Conservation (phyloP, 306 rosid species). For the Lotus japonicus region DNA sequence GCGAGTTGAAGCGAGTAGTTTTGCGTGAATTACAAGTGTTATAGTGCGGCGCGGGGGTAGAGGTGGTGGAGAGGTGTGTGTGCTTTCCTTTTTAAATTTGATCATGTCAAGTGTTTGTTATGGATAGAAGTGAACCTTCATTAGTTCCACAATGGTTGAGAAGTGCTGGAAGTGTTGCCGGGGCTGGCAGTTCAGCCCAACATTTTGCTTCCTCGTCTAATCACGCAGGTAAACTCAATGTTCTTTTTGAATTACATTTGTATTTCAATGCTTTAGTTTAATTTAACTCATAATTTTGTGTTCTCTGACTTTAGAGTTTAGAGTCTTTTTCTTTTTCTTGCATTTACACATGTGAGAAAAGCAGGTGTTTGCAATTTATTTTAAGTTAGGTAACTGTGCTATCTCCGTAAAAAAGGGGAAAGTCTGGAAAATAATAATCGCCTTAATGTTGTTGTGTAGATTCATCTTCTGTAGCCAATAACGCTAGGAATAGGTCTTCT, state of each 20-base stretch:
- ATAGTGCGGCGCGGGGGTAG: no score
- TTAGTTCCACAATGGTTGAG: constrained; percentile 99
- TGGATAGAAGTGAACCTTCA: constrained; percentile 97
- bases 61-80: constrained; percentile 40
- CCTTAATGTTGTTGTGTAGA: constrained; percentile 39
- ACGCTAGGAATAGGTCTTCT: constrained; percentile 54
- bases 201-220: constrained; percentile 64
- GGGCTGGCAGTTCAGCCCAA: constrained; percentile 83
- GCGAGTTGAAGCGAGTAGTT: background rate
- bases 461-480: constrained; percentile 41
- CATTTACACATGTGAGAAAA: background rate
- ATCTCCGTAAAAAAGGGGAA: background rate
- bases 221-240: constrained; percentile 45
- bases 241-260: background rate
- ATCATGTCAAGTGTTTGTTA: constrained; percentile 82
- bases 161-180: constrained; percentile 76
- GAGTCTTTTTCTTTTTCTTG: background rate
- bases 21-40: background rate
- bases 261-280: no score
- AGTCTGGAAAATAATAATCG: background rate
- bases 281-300: background rate
- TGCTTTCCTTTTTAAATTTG: constrained; percentile 35
- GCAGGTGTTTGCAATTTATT: background rate
- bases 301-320: background rate
- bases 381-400: background rate